Evolutionary conservation across 495 filamentous ascomycete genomes (phyloP), one percentile per base, ranked within the genome.

Genomic region (Daldinia childiae): DNA sequence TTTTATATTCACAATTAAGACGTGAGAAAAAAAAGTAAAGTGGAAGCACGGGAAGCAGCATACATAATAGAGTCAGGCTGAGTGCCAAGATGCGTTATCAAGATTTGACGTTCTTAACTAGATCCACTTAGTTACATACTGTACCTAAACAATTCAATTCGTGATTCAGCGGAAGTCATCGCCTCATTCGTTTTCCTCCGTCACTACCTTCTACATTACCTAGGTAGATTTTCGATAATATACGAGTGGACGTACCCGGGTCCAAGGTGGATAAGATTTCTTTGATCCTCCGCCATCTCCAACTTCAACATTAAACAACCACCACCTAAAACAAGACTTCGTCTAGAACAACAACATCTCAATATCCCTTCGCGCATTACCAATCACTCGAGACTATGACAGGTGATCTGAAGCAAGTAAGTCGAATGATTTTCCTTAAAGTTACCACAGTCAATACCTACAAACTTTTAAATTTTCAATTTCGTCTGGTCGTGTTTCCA

Each of bases 111-210:
- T 41, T 60, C 15, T 59, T 27, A 19, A 60, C 56, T 51, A 55
- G 69, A 51, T 68, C 69, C 69, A 72, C 69, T 72, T 55, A 64
- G 67, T 57, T 17, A 34, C 27, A 36, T 54, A 24, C 24, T 3
- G 43, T 48, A 48, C 43, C 19, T 48, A 21, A 48, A 24, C 48
- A 15, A 68, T 56, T 55, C 65, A 1, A 26, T 26, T 67, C 62
- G 62, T 66, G 58, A 30, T 56, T 70, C 12, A 12, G 52, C 32
- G 43, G 45, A 59, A 59, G 55, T 30, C 14, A 26, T 68, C 36
- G 58, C 51, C 36, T 70, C 24, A 52, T 15, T 60, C 21, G 27
- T 58, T 71, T 64, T 41, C 41, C 52, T 67, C 52, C 58, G 57
- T 61, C 58, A 56, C 60, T 48, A 12, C 19, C 32, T 27, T 51